Conservation (phyloP, 306 rosid species). For the Argentina anserina region DNA sequence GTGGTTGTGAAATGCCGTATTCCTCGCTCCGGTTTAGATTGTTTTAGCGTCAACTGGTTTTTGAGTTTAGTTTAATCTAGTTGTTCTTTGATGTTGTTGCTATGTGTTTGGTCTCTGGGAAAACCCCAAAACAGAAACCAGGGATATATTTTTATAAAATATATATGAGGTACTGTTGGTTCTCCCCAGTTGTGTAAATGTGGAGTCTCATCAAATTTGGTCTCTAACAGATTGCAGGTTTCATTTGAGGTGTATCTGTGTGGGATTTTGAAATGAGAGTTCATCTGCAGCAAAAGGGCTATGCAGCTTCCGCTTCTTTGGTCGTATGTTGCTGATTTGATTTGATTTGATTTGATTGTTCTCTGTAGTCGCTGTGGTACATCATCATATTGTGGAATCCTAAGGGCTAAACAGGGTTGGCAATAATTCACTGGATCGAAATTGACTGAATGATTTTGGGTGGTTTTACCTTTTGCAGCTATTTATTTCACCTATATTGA, state of each 20-base stretch:
- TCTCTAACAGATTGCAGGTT: background rate
- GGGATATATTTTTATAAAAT: no score
- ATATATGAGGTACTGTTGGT: no score
- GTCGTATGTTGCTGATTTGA: slow-evolving; percentile 27
- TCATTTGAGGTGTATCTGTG: background rate
- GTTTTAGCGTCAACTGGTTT: background rate
- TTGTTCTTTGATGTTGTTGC: slow-evolving; percentile 33
- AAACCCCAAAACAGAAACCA: slow-evolving; percentile 19
- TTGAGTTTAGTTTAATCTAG: slow-evolving; percentile 5
- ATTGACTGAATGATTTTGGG: slow-evolving; percentile 8
- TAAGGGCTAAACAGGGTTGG: background rate
- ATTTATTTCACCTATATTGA: slow-evolving; percentile 40
- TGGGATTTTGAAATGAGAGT: slow-evolving; percentile 18
- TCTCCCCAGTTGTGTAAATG: background rate
- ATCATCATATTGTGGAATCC: slow-evolving; percentile 37
- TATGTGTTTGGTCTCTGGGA: slow-evolving; percentile 33
- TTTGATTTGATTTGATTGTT: slow-evolving; percentile 41
- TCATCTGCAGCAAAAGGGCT: slow-evolving; percentile 2
- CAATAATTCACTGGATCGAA: slow-evolving; percentile 39
- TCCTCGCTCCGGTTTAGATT: slow-evolving; percentile 8
- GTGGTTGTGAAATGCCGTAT: slow-evolving; percentile 16
- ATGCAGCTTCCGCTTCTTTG: slow-evolving; percentile 16
- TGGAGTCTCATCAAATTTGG: slow-evolving; percentile 2
- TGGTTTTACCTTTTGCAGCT: slow-evolving; percentile 35
- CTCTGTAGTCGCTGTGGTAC: slow-evolving; percentile 23